Conservation (phyloP, 2,329 filamentous ascomycete species). For the Leptographium flavum region DNA sequence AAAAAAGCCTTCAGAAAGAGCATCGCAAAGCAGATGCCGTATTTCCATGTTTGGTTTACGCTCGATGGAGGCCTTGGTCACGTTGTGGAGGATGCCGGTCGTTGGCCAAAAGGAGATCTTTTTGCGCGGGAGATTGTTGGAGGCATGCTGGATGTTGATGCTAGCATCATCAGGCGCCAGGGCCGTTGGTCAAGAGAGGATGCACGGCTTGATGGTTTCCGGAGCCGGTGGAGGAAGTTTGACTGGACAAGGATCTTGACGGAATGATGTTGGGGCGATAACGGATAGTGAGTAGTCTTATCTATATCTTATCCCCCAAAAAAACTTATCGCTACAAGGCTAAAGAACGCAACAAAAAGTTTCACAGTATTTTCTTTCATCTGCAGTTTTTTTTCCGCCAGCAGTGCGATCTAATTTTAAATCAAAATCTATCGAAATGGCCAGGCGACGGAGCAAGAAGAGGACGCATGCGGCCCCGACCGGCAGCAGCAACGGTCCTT, state of each 20-base stretch:
- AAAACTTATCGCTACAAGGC: too few species aligned
- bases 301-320: too few species aligned
- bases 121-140: conserved; percentile 88
- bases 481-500: conserved; percentile 27
- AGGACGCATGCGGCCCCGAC: conserved; percentile 65
- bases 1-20: conserved; percentile 68
- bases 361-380: too few species aligned
- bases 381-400: not conserved
- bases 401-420: not conserved
- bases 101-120: conserved; percentile 82
- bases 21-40: conserved; percentile 91
- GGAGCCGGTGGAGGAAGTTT: conserved; percentile 78
- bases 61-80: conserved; percentile 88
- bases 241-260: conserved; percentile 61
- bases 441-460: conserved; percentile 71
- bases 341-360: too few species aligned
- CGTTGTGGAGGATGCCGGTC: conserved; percentile 69
- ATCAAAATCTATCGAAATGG: conserved; percentile 45
- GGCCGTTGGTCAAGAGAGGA: conserved; percentile 67
- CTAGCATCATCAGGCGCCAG: conserved; percentile 78
- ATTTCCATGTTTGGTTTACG: conserved; percentile 94
- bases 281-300: too few species aligned
- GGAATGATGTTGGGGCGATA: conserved; percentile 11
- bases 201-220: conserved; percentile 60
- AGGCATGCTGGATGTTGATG: conserved; percentile 75